Evolutionary conservation across 352 stramenopile species (phyloP), one percentile per base, ranked within the genome.

Genomic region (Phytopythium montanum): DNA sequence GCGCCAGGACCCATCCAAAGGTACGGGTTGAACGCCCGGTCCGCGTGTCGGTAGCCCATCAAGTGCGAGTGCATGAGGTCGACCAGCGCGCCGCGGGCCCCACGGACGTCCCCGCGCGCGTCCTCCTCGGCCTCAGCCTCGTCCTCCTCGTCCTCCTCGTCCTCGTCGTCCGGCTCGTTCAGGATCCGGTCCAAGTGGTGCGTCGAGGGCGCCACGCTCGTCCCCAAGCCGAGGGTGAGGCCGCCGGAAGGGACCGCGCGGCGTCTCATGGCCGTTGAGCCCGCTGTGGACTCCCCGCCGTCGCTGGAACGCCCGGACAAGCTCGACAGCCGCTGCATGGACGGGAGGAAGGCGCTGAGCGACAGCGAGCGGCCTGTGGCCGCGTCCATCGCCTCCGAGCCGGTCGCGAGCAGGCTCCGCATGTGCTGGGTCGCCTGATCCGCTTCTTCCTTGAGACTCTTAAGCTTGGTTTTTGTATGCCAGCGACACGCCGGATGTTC

Each of bases 91-190:
- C 59, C 29, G 18, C 28, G 59, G 16, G 55, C 57, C 25, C 68
- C 26, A 13, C 66, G 29, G 29, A 67, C 53, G 23, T 29, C 14
- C 4, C 25, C 34, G 34, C 38, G 33, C 7, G 12, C 33, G 7
- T 29, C 26, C 49, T 33, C 21, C 26, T 39, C 28, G 18, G n/a
- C 48, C 19, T 49, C 26, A n/a, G 19, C 42, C 31, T 46, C 45
- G n/a, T n/a, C 54, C 31, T 48, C 33, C 19, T 53, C 46, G 25
- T 23, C 28, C 25, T 29, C 46, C 8, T 38, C 25, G 36, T 56
- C 69, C 4, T 65, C 60, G n/a, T 62, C 60, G 31, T 76, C 59
- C 13, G 65, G 56, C n/a, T 68, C 61, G 48, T 72, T 60, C 18
- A 73, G 51, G 16, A 71, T 49, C 33, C 46, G 57, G 31, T 66